Evolutionary conservation across 768 basidiomycete species (phyloP).

Genomic region (Trametes cingulata): DNA sequence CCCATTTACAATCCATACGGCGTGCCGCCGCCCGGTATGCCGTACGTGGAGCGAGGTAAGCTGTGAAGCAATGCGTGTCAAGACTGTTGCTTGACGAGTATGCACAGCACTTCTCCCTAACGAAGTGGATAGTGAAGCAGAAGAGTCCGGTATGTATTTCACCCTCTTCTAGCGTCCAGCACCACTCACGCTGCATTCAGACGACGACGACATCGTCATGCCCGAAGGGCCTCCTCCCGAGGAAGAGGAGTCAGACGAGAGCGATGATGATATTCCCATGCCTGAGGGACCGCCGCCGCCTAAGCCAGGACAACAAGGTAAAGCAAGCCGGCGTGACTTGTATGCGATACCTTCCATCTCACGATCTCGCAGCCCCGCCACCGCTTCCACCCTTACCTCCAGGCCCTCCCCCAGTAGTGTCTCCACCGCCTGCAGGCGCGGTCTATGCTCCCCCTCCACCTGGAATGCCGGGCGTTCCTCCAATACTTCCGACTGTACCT

Average conservation of each 20-base stretch:
- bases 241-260: constrained; percentile 46
- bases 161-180: neutral
- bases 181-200: constrained; percentile 23
- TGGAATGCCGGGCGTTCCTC: constrained; percentile 10
- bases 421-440: neutral
- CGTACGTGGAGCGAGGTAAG: constrained; percentile 87
- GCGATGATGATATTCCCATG: constrained; percentile 87
- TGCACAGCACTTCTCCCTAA: constrained; percentile 57
- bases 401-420: constrained; percentile 22
- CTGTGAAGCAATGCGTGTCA: constrained; percentile 17
- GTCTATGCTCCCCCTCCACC: constrained; percentile 22
- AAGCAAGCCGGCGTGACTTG: no score
- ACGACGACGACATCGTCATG: constrained; percentile 68
- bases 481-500: neutral
- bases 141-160: constrained; percentile 39
- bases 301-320: constrained; percentile 20
- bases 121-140: constrained; percentile 66
- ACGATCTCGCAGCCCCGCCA: neutral
- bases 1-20: constrained; percentile 92
- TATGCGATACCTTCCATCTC: neutral
- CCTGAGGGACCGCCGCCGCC: constrained; percentile 75
- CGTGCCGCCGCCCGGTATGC: constrained; percentile 94
- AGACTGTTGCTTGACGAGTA: neutral
- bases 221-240: constrained; percentile 66
- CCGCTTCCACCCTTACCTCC: constrained; percentile 31